phyloP scores from a whole-genome alignment of 2,329 filamentous ascomycete species.

The Trichophyton schoenleinii region DNA sequence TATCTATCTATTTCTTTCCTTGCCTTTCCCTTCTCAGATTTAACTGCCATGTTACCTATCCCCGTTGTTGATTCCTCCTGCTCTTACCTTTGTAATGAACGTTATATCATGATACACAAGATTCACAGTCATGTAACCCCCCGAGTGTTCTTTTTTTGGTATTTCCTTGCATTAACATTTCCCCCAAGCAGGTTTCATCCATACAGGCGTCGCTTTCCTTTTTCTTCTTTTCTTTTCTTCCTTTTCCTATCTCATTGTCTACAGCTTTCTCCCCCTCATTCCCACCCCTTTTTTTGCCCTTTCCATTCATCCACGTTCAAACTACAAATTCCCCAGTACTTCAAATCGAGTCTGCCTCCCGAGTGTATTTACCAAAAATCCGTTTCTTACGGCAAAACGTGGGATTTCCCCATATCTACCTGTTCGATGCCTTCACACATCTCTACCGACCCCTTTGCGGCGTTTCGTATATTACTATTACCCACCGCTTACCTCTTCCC shows the following conservation, averaged over 20 bases:
- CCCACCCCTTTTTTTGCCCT: not conserved
- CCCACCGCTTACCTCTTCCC: too few relatives aligned
- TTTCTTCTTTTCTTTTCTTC: not conserved
- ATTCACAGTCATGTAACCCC: constrained; percentile 38
- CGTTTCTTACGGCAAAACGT: not conserved
- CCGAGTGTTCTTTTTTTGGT: constrained; percentile 10
- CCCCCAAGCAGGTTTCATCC: not conserved
- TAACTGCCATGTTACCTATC: not conserved
- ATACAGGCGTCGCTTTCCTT: constrained; percentile 2
- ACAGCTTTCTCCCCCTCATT: not conserved
- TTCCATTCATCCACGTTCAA: not conserved
- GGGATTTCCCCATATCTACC: not conserved
- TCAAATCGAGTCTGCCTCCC: not conserved
- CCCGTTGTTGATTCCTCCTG: not conserved
- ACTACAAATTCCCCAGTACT: not conserved
- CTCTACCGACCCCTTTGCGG: not conserved
- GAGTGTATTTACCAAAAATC: constrained; percentile 1
- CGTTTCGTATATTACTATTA: not conserved
- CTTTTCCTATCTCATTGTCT: not conserved
- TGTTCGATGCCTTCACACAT: not conserved
- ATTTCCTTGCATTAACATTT: constrained; percentile 2
- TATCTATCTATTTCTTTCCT: not conserved
- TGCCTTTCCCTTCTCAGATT: not conserved
- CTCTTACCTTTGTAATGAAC: constrained; percentile 17
- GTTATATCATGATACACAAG: constrained; percentile 30